Base-by-base conservation (phyloP, 2,329 filamentous ascomycete genomes). In the Cladophialophora exuberans region DNA sequence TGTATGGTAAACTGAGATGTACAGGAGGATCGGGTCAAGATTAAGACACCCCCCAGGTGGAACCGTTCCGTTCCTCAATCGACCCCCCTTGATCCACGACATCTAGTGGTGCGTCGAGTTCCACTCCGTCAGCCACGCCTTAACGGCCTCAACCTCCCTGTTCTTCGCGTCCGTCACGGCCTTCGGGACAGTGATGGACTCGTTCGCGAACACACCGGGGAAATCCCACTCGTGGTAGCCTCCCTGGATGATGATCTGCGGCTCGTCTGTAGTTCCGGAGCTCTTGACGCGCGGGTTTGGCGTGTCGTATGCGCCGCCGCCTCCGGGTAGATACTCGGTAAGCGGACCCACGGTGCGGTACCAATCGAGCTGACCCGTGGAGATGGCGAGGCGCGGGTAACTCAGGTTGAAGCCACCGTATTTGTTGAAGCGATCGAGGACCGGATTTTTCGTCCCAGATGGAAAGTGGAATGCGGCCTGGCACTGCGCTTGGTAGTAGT, bases 141-240 rank as follows among this genome's bases (percentile, higher is more conserved):
- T 35, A 13, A 52, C 53, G 11, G 53, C 47, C 22, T 46, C 38
- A 26, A 56, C 11, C 9, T 56, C 53, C 31, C 20, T 46, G n/a
- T 35, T 25, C 41, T 56, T 36, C 9, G 53, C 53, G 7, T 33
- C 22, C 30, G n/a, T 17, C 7, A 52, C 53, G 1, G 53, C 53
- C 3, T 3, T 11, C 17, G 53, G 53, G 10, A 52, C 39, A 9
- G 20, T 18, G 9, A 38, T 30, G 1, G 13, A 11, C 39, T 56
- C 38, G 23, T 56, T 51, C n/a, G 39, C 6, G 9, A 51, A 41
- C 3, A 53, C 33, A 9, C 51, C 51, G 3, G 41, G 33, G 28
- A 53, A 47, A 63, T 89, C 87, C 86, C 87, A 93, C 67, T 93
- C 89, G 69, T 94, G 89, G 18, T 91, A 88, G 0, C 83, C 88